phyloP scores from a whole-genome alignment of 345 rosid species.

The Noccaea bulbosa region DNA sequence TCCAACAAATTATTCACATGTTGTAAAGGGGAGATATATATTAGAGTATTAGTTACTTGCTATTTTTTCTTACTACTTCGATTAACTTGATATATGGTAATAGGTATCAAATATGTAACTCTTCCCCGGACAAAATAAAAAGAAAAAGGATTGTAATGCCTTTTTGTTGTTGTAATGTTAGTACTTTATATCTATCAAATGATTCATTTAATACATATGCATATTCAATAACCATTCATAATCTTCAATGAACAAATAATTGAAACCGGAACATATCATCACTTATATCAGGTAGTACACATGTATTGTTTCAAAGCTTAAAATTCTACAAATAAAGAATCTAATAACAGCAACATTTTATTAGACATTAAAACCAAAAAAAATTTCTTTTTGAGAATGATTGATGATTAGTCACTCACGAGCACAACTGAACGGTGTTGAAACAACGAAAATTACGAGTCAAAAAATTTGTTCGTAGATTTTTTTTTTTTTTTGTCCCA shows the following conservation, averaged over 20 bases:
- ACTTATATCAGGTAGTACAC: too few species aligned
- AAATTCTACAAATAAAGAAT: conserved; percentile 1
- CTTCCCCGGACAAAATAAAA: not conserved
- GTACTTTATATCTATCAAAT: not conserved
- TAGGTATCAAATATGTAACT: not conserved
- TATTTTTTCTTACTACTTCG: too few species aligned
- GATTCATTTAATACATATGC: conserved; percentile 7
- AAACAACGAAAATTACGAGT: not conserved
- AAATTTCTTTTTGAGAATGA: too few species aligned
- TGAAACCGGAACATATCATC: conserved; percentile 10
- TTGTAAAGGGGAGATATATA: not conserved
- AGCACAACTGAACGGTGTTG: not conserved
- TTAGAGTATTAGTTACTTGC: not conserved
- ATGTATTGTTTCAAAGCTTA: not conserved
- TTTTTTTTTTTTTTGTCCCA: not conserved
- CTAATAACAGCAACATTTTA: conserved; percentile 5
- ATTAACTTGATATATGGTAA: not conserved
- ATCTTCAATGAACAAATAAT: not conserved
- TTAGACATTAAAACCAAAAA: not conserved
- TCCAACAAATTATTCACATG: too few species aligned
- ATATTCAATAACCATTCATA: not conserved
- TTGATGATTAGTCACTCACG: not conserved
- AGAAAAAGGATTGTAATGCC: too few species aligned
- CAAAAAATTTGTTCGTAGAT: not conserved
- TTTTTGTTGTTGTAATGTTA: too few species aligned